Base-by-base conservation (phyloP, 257 asterid genomes). In the Parsonsia alboflavescens region DNA sequence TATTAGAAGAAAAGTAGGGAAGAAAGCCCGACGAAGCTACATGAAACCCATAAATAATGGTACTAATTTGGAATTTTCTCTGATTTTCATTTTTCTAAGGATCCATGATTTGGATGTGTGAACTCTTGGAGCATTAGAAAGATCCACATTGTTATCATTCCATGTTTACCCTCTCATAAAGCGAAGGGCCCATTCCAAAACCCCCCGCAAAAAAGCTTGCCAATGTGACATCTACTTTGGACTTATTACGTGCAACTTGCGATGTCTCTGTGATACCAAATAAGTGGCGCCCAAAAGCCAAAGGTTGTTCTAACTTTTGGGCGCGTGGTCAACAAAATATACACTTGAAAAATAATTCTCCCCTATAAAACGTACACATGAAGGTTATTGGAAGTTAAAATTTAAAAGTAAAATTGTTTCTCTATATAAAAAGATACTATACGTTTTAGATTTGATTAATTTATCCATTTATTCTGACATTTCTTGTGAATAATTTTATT, bases 161-260 rank as follows among this genome's bases (percentile, higher is more conserved):
- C 44, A 70, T 46, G 66, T 61, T 76, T 76, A 62, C 80, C 80
- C 71, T 61, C 50, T 36, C 72, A 61, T 5, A 24, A 70, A 76
- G 75, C 75, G 48, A 70, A 59, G 75, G 71, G 65, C 22, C 79
- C 50, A 53, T 45, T n/a, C 63, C 41, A 53, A 46, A 17, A 45
- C 26, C 36, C 75, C 71, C 79, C 63, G 56, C 58, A 53, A 46
- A 70, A 76, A 76, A 70, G 75, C 75, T 76, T 53, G 44, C 33
- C 46, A 76, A 59, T 39, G 75, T 76, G 80, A 70, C 72, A 50
- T 13, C 71, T 70, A 12, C 33, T 50, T 76, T 68, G 75, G 71
- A 59, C 65, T 58, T 58, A 16, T 49, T 42, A 39, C 26, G 1
- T 7, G 39, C 71, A 45, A 68, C 53, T 76, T 58, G 62, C 70